Evolutionary conservation across 2,329 filamentous ascomycete species (phyloP).

Genomic region (Xylaria sp.): DNA sequence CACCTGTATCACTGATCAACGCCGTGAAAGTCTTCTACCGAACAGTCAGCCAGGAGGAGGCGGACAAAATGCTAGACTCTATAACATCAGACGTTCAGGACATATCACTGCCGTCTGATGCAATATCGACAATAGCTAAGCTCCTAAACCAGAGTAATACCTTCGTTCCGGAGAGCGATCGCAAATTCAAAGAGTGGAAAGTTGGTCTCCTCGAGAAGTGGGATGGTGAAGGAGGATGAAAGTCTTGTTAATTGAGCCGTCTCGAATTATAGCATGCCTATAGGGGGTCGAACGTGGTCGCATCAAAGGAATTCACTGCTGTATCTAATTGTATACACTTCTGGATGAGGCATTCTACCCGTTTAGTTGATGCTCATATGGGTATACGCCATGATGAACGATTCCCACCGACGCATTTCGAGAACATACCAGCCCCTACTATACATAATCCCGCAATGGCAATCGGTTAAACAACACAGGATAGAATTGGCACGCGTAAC

Average conservation of each 20-base stretch:
- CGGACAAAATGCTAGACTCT: slow-evolving; percentile 61
- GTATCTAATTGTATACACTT: neutral
- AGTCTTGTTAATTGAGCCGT: no score
- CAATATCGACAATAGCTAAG: slow-evolving; percentile 58
- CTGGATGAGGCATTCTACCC: neutral
- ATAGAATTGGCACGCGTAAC: slow-evolving; percentile 24
- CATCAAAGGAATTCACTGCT: neutral
- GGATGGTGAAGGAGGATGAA: slow-evolving; percentile 42
- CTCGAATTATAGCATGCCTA: no score
- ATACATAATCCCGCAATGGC: slow-evolving; percentile 6
- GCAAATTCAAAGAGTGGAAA: slow-evolving; percentile 72
- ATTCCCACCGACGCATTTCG: neutral
- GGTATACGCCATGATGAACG: neutral
- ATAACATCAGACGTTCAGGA: slow-evolving; percentile 69
- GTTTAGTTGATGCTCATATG: no score
- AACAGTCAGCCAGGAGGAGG: slow-evolving; percentile 56
- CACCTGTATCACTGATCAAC: slow-evolving; percentile 44
- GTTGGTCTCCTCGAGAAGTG: slow-evolving; percentile 72
- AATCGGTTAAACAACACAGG: neutral
- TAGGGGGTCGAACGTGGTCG: neutral
- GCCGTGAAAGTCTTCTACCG: slow-evolving; percentile 67
- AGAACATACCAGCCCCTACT: slow-evolving; percentile 7
- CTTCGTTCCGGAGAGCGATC: slow-evolving; percentile 66
- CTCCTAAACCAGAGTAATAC: slow-evolving; percentile 61
- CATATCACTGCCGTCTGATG: slow-evolving; percentile 62